These are phyloP conservation scores for Astragalus glycyphyllos DNA, from an alignment of 306 rosid genomes.

Conservation along the genomic window DNA sequence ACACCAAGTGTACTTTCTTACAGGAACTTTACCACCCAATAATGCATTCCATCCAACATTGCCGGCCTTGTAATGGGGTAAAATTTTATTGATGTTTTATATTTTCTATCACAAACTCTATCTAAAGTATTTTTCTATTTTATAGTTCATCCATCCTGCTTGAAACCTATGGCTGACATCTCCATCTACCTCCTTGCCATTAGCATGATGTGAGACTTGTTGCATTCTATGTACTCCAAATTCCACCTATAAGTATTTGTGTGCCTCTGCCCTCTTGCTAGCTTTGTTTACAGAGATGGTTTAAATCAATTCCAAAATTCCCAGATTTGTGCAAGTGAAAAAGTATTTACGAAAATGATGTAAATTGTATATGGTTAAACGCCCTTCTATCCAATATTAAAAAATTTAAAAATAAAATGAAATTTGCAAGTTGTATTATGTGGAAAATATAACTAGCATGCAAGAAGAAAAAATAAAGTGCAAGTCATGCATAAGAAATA, in stretches of 20 bases:
- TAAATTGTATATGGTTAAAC: background rate
- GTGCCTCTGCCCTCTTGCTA: background rate
- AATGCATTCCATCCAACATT: background rate
- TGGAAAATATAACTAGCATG: background rate
- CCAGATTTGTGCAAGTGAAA: background rate
- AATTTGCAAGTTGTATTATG: slow-evolving; percentile 1
- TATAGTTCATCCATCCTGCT: background rate
- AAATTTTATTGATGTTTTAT: no score
- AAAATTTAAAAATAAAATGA: no score
- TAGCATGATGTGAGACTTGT: background rate
- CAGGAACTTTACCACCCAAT: background rate
- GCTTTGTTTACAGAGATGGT: background rate
- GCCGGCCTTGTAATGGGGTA: background rate
- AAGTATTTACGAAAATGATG: background rate
- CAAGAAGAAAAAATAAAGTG: slow-evolving; percentile 3
- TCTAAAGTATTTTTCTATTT: background rate
- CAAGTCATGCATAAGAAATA: background rate
- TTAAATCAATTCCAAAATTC: slow-evolving; percentile 1
- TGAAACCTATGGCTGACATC: background rate
- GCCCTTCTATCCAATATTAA: background rate
- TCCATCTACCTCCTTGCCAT: background rate
- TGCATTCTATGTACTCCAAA: background rate
- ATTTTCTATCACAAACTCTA: background rate
- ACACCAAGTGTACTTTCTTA: background rate
- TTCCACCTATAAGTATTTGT: slow-evolving; percentile 1